Base-by-base conservation (phyloP, 495 filamentous ascomycete species). In the Aspergillus carlsbadensis region DNA sequence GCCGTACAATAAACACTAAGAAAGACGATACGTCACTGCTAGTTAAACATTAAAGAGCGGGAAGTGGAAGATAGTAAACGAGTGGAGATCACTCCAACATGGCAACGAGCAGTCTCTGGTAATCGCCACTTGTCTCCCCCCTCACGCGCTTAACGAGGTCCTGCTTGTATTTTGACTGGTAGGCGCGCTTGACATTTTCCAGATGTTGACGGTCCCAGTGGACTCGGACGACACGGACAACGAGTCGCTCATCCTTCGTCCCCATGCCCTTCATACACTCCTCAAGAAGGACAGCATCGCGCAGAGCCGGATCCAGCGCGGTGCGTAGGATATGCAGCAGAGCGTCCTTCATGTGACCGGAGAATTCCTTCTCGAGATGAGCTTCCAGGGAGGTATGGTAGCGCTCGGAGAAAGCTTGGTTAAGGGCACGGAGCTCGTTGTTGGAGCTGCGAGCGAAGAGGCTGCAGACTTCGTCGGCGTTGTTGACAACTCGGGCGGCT, bases 281-380 rank as follows among this genome's bases (percentile, higher is more conserved):
- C 65, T 98, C 91, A 13, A 98, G 75, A 7, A 87, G 71, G 21
- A 80, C 75, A 0, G 94, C 93, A 63, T 96, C 92, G 41, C 88
- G 82, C 81, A 87, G 86, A 20, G 88, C 89, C 47, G 87, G 87
- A 63, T 98, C 90, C 10, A 82, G 71, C 5, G 88, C 94, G 0
- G 83, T 79, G n/a, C 81, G 81, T 5, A 96, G 73, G 70, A 96
- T 90, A 50, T 82, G 83, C 37, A 92, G 68, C n/a, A 96, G 71
- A 0, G 91, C 91, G 22, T 88, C 81, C 70, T 92, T 82, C 91
- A 97, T 96, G 63, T 98, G 93, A 0, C 92, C 93, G 1, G 86
- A 87, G 71, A 96, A 96, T 65, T 94, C 86, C 73, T 81, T 86
- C 49, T 81, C 78, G 39, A 97, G 81, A 48, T 90, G 84, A 24